Evolutionary conservation across 371 early-diverging fungal genomes (phyloP), one percentile per base, ranked within the genome.

Genomic region (Chytridium lagenaria): DNA sequence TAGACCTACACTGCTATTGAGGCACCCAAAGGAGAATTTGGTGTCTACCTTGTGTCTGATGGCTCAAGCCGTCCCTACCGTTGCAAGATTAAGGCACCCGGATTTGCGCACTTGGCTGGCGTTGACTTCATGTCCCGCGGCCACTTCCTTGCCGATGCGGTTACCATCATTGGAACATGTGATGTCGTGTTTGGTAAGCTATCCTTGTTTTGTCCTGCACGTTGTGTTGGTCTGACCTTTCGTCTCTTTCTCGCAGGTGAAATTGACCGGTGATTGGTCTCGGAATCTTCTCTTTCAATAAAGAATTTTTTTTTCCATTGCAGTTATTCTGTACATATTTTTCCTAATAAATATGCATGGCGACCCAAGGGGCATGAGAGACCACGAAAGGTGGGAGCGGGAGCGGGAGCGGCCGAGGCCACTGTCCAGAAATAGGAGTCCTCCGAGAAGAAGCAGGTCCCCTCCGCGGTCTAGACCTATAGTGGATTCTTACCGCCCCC

Each of bases 1-100:
- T 50, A 84, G 87, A 97, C 98, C 22, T 98, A 98, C 86, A 95
- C 95, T 36, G 96, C 91, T 59, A 91, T 97, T 76, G 98, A 98
- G 84, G 98, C 98, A 16, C 98, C 98, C 74, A 98, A 98, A 90
- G 98, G 90, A 78, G 97, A 97, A 83, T 96, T 96, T 77, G 98
- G 97, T 75, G 93, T 95, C 36, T 94, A 90, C 81, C 83, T 95
- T 68, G 90, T 94, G 2, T 92, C 93, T 26, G 94, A 94, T 77
- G 96, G 96, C 0, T 87, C 92, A 63, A 95, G 94, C 87, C 89
- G 92, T 71, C 98, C 98, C 50, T 98, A 98, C 89, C 90, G 97
- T 77, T 97, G 97, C 88, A 95, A 97, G 85, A 96, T 98, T 75
- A 87, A 93, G 75, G 96, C 98, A n/a, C 98, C 98, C 50, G 98